These are phyloP conservation scores for Diatrype stigma DNA, from an alignment of 2,329 filamentous ascomycete genomes.

Conservation along the genomic window DNA sequence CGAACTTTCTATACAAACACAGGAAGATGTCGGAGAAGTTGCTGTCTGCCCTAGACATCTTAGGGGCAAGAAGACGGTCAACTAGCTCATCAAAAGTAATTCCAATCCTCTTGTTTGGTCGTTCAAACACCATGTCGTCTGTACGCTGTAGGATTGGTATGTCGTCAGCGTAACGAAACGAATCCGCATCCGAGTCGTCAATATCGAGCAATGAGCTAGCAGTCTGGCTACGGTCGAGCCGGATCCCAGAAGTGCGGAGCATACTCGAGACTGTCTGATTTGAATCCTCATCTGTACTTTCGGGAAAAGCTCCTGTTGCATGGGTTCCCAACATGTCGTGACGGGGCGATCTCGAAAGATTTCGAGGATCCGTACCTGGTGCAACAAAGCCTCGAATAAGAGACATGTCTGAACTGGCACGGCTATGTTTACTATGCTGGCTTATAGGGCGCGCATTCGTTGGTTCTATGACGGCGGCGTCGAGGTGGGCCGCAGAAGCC, in stretches of 20 bases:
- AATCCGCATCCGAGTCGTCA: slow-evolving; percentile 67
- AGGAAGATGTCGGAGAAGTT: slow-evolving; percentile 89
- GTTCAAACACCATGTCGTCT: slow-evolving; percentile 58
- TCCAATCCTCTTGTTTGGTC: slow-evolving; percentile 47
- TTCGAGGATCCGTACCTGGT: slow-evolving; percentile 39
- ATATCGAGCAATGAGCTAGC: slow-evolving; percentile 59
- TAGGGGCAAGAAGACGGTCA: slow-evolving; percentile 77
- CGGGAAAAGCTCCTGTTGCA: slow-evolving; percentile 28
- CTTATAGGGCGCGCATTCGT: slow-evolving; percentile 50
- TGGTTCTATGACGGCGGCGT: slow-evolving; percentile 48
- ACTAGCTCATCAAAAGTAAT: slow-evolving; percentile 69
- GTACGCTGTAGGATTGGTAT: slow-evolving; percentile 63
- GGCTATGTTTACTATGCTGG: slow-evolving; percentile 62
- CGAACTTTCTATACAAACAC: slow-evolving; percentile 91
- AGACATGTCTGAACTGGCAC: slow-evolving; percentile 68
- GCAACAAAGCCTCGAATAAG: slow-evolving; percentile 50
- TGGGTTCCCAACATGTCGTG: slow-evolving; percentile 38
- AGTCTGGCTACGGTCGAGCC: slow-evolving; percentile 42
- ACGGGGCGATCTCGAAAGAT: slow-evolving; percentile 42
- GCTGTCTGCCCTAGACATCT: slow-evolving; percentile 79
- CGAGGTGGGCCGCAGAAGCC: slow-evolving; percentile 58
- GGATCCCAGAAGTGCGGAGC: slow-evolving; percentile 49
- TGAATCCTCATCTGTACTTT: slow-evolving; percentile 42
- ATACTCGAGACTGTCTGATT: slow-evolving; percentile 44
- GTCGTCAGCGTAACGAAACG: slow-evolving; percentile 62